Evolutionary conservation across 768 basidiomycete species (phyloP).

Genomic region (Cystobasidium onofrii): DNA sequence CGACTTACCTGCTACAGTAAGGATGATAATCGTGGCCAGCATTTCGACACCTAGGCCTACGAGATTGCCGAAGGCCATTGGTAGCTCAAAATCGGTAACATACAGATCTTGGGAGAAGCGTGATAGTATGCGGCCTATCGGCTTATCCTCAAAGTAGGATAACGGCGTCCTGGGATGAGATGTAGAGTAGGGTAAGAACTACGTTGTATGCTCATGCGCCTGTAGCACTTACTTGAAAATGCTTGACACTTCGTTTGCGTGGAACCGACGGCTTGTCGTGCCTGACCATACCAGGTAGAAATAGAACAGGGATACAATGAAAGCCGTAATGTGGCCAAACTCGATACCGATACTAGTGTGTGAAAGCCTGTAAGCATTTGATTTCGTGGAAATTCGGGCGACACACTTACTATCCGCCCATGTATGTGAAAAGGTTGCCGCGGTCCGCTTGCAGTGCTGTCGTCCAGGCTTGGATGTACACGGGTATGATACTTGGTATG

Average conservation of each 20-base stretch:
- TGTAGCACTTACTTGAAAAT: conserved; percentile 3
- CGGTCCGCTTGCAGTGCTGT: neutral
- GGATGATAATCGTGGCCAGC: conserved; percentile 5
- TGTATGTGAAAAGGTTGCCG: neutral
- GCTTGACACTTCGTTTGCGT: neutral
- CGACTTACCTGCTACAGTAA: conserved; percentile 5
- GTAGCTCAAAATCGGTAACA: conserved; percentile 24
- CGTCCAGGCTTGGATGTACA: conserved; percentile 26
- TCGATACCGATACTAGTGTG: conserved; percentile 13
- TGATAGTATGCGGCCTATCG: conserved; percentile 15
- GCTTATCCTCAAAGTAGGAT: conserved; percentile 25
- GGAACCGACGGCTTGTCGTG: neutral
- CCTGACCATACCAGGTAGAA: conserved; percentile 2
- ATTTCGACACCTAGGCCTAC: conserved; percentile 4
- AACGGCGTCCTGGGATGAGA: neutral
- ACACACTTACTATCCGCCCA: conserved; percentile 22
- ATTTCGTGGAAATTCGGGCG: too few relatives aligned
- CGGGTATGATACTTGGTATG: neutral
- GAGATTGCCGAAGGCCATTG: neutral
- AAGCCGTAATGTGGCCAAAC: conserved; percentile 2
- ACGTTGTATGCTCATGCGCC: too few relatives aligned
- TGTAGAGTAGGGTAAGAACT: too few relatives aligned
- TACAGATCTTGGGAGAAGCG: conserved; percentile 31
- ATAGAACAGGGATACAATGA: conserved; percentile 4
- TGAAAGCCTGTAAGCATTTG: neutral